Conservation (phyloP, 1,284 basidiomycete species). For the Apiotrichum mycotoxinovorans region DNA sequence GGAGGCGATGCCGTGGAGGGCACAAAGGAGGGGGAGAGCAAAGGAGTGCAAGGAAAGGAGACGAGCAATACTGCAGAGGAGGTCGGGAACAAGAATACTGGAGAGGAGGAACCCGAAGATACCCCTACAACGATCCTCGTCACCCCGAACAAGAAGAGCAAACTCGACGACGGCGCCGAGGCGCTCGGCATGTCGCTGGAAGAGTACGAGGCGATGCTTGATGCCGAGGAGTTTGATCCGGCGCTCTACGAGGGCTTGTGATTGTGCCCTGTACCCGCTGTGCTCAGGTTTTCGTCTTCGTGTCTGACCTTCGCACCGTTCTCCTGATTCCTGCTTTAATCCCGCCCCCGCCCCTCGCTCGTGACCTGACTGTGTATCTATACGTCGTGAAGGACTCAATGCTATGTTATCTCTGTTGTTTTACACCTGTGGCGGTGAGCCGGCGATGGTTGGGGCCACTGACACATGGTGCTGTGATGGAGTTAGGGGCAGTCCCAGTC, state of each 20-base stretch:
- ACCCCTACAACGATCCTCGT: not conserved
- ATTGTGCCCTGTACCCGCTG: not conserved
- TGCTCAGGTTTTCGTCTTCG: too few relatives aligned
- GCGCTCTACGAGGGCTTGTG: not conserved
- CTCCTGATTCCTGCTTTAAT: too few relatives aligned
- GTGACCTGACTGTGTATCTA: too few relatives aligned
- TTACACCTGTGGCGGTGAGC: too few relatives aligned
- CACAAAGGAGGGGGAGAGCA: not conserved
- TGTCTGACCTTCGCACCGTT: too few relatives aligned
- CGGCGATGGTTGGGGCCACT: too few relatives aligned
- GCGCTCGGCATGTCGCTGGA: conserved; percentile 28
- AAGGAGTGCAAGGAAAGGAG: conserved; percentile 10
- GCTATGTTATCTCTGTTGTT: too few relatives aligned
- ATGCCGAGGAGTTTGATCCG: conserved; percentile 28
- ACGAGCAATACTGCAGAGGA: conserved; percentile 6
- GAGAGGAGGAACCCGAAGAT: not conserved
- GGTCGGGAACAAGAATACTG: conserved; percentile 4
- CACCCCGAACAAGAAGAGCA: conserved; percentile 9
- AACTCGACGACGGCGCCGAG: conserved; percentile 1
- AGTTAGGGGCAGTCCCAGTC: too few relatives aligned
- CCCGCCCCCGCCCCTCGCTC: too few relatives aligned
- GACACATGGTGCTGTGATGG: too few relatives aligned
- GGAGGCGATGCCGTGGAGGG: not conserved
- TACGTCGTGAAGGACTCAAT: too few relatives aligned
- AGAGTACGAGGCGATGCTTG: conserved; percentile 43